These are phyloP conservation scores for Yamadazyma blattariae DNA, from an alignment of 1,139 yeast species.

Conservation along the genomic window DNA sequence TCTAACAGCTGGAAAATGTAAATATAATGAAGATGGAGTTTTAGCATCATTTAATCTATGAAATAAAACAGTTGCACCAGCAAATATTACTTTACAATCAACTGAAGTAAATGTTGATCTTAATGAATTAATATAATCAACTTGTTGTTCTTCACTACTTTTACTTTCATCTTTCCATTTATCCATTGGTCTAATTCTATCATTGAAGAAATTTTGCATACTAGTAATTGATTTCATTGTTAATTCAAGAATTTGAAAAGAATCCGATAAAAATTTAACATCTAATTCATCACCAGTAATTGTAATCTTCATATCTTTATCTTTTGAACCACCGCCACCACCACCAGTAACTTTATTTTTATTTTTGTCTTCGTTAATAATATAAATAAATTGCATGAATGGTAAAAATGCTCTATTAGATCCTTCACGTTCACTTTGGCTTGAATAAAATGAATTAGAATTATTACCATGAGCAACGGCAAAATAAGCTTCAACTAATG, in stretches of 20 bases:
- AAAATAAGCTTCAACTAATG: constrained; percentile 61
- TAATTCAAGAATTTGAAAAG: constrained; percentile 47
- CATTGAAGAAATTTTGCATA: constrained; percentile 37
- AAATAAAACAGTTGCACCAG: constrained; percentile 66
- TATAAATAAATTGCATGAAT: constrained; percentile 58
- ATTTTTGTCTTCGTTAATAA: constrained; percentile 27
- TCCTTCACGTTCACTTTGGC: constrained; percentile 41
- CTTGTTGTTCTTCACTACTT: constrained; percentile 15
- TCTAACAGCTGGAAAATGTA: constrained; percentile 77
- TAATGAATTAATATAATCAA: constrained; percentile 20
- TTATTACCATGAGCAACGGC: constrained; percentile 64
- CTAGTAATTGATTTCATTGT: constrained; percentile 41
- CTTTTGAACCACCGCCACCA: too few species aligned
- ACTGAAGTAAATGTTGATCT: constrained; percentile 41
- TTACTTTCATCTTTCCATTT: constrained; percentile 13
- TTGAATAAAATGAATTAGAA: constrained; percentile 50
- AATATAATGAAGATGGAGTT: constrained; percentile 52
- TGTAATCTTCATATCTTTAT: constrained; percentile 36
- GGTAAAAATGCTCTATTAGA: constrained; percentile 68
- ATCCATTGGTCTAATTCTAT: constrained; percentile 17
- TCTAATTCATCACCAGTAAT: constrained; percentile 69
- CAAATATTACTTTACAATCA: constrained; percentile 55
- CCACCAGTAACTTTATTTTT: constrained; percentile 17
- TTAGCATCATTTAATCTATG: constrained; percentile 42
- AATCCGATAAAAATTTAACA: constrained; percentile 56